Evolutionary conservation across 768 basidiomycete species (phyloP).

Genomic region (Tremella mesenterica): DNA sequence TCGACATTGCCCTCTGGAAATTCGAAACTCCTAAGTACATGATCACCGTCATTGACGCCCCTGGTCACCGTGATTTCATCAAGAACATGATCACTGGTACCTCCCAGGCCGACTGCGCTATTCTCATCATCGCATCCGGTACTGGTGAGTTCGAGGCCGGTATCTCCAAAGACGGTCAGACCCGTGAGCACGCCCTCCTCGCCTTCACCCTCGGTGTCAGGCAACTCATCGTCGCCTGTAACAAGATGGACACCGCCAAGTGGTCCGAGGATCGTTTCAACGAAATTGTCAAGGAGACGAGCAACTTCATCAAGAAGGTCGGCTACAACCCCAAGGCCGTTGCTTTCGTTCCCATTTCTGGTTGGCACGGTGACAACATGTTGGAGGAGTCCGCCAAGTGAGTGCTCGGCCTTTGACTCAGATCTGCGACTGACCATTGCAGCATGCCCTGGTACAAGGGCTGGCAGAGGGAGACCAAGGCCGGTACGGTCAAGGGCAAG

Average conservation of each 20-base stretch:
- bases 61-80: conserved; percentile 96
- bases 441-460: conserved; percentile 99
- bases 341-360: conserved; percentile 98
- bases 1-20: conserved; percentile 99
- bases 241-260: conserved; percentile 99
- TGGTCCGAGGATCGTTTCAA: conserved; percentile 99
- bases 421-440: conserved; percentile 9
- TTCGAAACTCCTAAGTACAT: conserved; percentile 98
- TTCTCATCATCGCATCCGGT: conserved; percentile 98
- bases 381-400: conserved; percentile 95
- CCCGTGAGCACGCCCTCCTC: conserved; percentile 98
- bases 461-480: conserved; percentile 95
- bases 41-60: conserved; percentile 92
- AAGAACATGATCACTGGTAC: conserved; percentile 99
- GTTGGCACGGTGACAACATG: conserved; percentile 99
- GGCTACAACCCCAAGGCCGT: conserved; percentile 99
- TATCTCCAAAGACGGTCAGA: conserved; percentile 99
- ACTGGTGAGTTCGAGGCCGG: conserved; percentile 99
- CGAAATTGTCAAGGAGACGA: conserved; percentile 98
- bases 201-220: conserved; percentile 99
- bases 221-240: conserved; percentile 86
- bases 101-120: conserved; percentile 98
- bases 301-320: conserved; percentile 98
- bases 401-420: conserved; percentile 32
- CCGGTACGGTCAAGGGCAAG: conserved; percentile 89